phyloP scores from a whole-genome alignment of 768 basidiomycete genomes.

The Russula foetens region DNA sequence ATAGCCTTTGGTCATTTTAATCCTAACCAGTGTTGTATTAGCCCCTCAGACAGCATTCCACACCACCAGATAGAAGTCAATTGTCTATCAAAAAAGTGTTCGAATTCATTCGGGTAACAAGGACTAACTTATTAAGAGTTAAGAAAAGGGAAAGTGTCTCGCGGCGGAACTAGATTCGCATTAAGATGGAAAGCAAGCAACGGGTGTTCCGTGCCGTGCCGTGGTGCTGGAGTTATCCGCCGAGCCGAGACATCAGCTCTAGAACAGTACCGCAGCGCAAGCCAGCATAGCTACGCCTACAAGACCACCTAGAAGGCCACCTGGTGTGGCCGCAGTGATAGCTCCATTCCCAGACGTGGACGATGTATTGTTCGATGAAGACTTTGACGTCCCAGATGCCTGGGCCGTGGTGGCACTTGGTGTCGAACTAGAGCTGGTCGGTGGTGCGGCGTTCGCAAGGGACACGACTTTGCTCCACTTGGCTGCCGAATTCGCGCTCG shows the following conservation, averaged over 20 bases:
- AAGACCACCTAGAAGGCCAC: not conserved
- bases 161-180: not conserved
- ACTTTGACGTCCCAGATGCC: constrained; percentile 19
- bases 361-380: not conserved
- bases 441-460: constrained; percentile 38
- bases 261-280: not conserved
- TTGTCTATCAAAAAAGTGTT: no score
- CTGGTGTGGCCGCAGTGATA: not conserved
- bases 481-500: constrained; percentile 36
- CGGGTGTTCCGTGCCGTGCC: no score
- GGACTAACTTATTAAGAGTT: not conserved
- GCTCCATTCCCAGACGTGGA: not conserved
- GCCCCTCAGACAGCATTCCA: no score
- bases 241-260: not conserved
- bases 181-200: not conserved
- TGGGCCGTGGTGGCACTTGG: not conserved
- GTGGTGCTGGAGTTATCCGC: not conserved
- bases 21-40: no score
- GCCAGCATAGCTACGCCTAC: constrained; percentile 4
- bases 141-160: not conserved
- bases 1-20: no score
- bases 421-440: constrained; percentile 7
- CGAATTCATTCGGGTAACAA: no score
- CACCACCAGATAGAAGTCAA: no score
- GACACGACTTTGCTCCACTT: constrained; percentile 41